These are phyloP conservation scores for Suillus subluteus DNA, from an alignment of 768 basidiomycete genomes.

Conservation along the genomic window DNA sequence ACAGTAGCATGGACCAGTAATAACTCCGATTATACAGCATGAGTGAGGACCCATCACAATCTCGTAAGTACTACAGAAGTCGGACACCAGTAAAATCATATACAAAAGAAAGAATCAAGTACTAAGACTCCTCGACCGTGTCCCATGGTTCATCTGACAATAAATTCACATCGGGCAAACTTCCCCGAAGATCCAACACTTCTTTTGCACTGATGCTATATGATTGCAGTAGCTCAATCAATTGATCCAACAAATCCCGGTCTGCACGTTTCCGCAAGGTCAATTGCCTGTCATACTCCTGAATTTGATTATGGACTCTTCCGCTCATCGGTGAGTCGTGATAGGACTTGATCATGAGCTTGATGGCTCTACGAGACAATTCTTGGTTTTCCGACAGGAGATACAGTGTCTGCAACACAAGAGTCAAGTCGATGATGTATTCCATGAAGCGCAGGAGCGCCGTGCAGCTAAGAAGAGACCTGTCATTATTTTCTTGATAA, in stretches of 20 bases:
- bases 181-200: too few species aligned
- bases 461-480: neutral
- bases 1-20: neutral
- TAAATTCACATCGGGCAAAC: too few species aligned
- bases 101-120: neutral
- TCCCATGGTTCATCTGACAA: too few species aligned
- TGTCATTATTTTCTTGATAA: neutral
- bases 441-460: conserved; percentile 24
- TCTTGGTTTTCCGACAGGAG: neutral
- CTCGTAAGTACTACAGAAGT: neutral
- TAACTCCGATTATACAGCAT: neutral
- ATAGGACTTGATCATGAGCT: neutral
- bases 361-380: neutral
- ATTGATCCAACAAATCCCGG: neutral
- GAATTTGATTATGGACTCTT: neutral
- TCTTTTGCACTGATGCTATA: neutral
- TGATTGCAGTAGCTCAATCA: neutral
- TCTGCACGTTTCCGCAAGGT: neutral
- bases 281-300: neutral
- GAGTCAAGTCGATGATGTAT: conserved; percentile 31
- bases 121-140: neutral
- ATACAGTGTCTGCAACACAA: conserved; percentile 27
- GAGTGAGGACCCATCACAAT: neutral
- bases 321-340: neutral
- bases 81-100: neutral